Evolutionary conservation across 2,329 filamentous ascomycete species (phyloP), one percentile per base, ranked within the genome.

Genomic region (Phialophora macrospora): DNA sequence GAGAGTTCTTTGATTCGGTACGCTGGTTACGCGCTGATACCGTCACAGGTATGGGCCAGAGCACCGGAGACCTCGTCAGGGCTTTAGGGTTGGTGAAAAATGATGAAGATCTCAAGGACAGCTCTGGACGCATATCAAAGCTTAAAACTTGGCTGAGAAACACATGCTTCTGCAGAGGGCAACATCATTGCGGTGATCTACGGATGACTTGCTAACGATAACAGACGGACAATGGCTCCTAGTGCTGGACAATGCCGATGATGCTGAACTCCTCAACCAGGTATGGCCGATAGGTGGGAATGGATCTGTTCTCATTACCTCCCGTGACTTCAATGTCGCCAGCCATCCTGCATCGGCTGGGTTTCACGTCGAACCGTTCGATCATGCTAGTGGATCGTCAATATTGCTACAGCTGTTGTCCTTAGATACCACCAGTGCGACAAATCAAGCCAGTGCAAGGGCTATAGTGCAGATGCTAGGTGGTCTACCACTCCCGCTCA

Each of bases 11-110:
- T 68, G 75, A 76, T 1, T 76, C 78, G 0, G 69, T 78, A 5
- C 75, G 82, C 62, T 83, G 79, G 80, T 48, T 83, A 3, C 77
- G 81, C 61, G 74, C 49, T 24, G 32, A 44, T 8, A 41, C 17
- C 12, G 22, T 22, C n/a, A 8, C 5, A 9, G 26, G 12, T 11
- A 26, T 60, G n/a, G n/a, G 9, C 26, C 24, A 60, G 14, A 26
- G 12, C 17, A 26, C 26, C 44, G 8, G n/a, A n/a, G 41, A 60
- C 12, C 11, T 38, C 22, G 41, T 26, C 22, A 1, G 8, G n/a
- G 30, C n/a, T 12, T 20, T 60, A 11, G 58, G 48, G 9, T n/a
- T 60, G 17, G 30, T 52, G 12, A 26, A 52, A 26, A 44, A 51
- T 34, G 14, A 54, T n/a, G 34, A 17, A n/a, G 56, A 59, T n/a